Evolutionary conservation across 371 early-diverging fungal genomes (phyloP), one percentile per base, ranked within the genome.

Genomic region (Gilbertella persicaria): DNA sequence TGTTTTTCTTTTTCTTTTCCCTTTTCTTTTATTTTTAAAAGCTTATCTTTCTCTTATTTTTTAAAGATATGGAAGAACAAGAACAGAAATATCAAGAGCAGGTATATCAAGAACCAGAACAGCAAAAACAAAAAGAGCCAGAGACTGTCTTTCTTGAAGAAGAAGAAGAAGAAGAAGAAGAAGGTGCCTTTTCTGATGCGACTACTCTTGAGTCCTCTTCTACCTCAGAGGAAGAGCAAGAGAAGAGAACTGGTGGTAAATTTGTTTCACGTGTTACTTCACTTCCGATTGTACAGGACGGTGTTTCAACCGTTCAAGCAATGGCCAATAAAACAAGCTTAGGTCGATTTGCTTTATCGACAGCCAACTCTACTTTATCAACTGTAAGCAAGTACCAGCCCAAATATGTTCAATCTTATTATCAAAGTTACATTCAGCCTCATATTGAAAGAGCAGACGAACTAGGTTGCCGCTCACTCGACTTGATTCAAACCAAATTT

Each of bases 401-500:
- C 26, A 70, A 70, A 39, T 75, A 74, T 53, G 71, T 83, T 16
- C 76, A 82, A 62, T 54, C 71, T 25, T 80, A 78, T 54, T 75
- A 78, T 48, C 67, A 67, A 41, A 63, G 57, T 13, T 79, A 77
- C 17, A 66, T 87, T 47, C 82, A 84, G 55, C 76, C 79, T 29
- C 85, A 84, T 25, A 60, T 88, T 20, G 72, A 73, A 43, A 77
- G 66, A 16, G 83, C 84, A 7, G 89, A 91, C 58, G 67, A 76
- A 9, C 67, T 86, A 19, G 90, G 86, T 25, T 77, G 79, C 45
- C 75, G 79, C 28, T 87, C 90, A 5, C 75, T 91, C n/a, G 87
- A 89, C 60, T 51, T 80, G n/a, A 53, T 91, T 39, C 85, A 89
- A 58, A 67, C 60, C 12, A 75, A 70, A 19, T 80, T 85, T 70